Conservation (phyloP, 73 alveolate species). For the Paramecium sonneborni region DNA sequence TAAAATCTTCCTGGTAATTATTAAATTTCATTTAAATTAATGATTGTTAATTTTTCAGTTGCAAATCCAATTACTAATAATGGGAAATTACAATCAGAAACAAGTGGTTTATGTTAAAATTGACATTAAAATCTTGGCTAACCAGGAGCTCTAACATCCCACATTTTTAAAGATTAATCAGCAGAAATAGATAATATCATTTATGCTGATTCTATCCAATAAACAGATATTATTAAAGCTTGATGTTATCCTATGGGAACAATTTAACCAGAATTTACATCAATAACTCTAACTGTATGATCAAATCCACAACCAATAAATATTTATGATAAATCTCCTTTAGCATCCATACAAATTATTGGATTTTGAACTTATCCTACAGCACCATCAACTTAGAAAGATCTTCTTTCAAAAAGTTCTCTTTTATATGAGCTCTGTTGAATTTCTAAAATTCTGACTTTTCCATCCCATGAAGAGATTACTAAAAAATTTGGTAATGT, state of each 20-base stretch:
- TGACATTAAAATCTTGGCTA: slow-evolving; percentile 40
- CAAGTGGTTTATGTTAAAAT: slow-evolving; percentile 15
- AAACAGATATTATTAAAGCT: neutral
- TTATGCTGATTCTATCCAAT: neutral
- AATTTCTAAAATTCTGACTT: slow-evolving; percentile 17
- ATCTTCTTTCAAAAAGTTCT: slow-evolving; percentile 25
- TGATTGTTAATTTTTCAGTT: slow-evolving; percentile 17
- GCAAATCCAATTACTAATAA: slow-evolving; percentile 50
- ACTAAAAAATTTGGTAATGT: neutral
- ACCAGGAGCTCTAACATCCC: slow-evolving; percentile 35
- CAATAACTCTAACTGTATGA: slow-evolving; percentile 24
- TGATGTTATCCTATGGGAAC: neutral
- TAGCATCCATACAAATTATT: slow-evolving; percentile 25
- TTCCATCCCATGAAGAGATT: slow-evolving; percentile 17
- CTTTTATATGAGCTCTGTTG: neutral
- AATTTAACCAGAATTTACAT: neutral
- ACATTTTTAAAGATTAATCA: slow-evolving; percentile 16
- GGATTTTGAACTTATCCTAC: slow-evolving; percentile 25
- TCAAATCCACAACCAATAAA: slow-evolving; percentile 49
- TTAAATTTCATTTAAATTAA: slow-evolving; percentile 9
- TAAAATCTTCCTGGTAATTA: neutral
- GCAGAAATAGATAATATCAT: neutral
- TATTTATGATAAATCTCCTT: neutral
- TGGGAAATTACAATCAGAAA: slow-evolving; percentile 31
- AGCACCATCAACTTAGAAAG: slow-evolving; percentile 18